phyloP scores from a whole-genome alignment of 345 rosid species.

The Bretschneidera sinensis region DNA sequence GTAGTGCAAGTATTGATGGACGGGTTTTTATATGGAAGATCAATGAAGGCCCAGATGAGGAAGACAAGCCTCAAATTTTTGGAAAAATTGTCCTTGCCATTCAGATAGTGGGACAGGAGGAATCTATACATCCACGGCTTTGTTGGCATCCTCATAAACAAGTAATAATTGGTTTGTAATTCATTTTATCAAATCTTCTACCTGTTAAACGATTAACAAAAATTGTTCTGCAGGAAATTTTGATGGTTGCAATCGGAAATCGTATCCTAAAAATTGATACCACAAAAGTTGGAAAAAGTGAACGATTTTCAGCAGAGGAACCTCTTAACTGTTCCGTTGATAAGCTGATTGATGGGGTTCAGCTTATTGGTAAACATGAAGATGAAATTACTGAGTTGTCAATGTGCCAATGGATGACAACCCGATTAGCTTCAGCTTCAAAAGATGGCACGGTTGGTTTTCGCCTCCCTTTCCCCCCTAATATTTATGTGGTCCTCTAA shows the following conservation, averaged over 20 bases:
- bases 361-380: slow-evolving; percentile 69
- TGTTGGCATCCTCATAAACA: slow-evolving; percentile 88
- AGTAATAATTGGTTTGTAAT: slow-evolving; percentile 31
- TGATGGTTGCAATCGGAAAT: slow-evolving; percentile 63
- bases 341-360: slow-evolving; percentile 64
- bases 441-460: slow-evolving; percentile 61
- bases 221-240: slow-evolving; percentile 44
- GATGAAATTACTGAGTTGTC: slow-evolving; percentile 60
- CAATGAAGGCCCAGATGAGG: slow-evolving; percentile 63
- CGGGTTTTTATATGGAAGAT: slow-evolving; percentile 61
- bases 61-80: slow-evolving; percentile 66
- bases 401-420: slow-evolving; percentile 79
- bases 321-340: slow-evolving; percentile 53
- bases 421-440: slow-evolving; percentile 73
- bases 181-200: background rate
- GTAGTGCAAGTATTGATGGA: slow-evolving; percentile 65
- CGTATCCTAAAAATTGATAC: slow-evolving; percentile 55
- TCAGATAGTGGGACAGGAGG: slow-evolving; percentile 48
- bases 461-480: slow-evolving; percentile 1
- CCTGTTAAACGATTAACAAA: slow-evolving; percentile 10
- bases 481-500: background rate
- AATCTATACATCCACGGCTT: slow-evolving; percentile 48
- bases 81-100: slow-evolving; percentile 52
- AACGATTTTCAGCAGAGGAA: slow-evolving; percentile 44
- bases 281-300: slow-evolving; percentile 49